Evolutionary conservation across 148 eudicot genomes (phyloP).

Genomic region (Heliosperma pusillum): DNA sequence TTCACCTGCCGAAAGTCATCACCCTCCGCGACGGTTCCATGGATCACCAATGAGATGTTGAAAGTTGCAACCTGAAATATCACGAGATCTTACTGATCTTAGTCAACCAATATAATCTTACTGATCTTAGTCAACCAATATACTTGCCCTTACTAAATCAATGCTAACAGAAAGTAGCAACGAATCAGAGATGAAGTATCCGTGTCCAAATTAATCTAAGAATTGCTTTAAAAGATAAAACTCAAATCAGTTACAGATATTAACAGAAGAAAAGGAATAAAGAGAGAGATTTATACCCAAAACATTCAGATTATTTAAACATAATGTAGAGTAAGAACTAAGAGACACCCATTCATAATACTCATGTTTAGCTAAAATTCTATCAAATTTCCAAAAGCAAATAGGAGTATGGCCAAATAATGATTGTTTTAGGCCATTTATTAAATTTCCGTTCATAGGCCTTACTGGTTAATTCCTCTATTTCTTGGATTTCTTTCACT

Average conservation of each 20-base stretch:
- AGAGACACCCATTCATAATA: not conserved
- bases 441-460: not conserved
- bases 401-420: not conserved
- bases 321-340: no score
- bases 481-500: no score
- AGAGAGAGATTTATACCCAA: not conserved
- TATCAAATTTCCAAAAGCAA: not conserved
- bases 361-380: not conserved
- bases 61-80: constrained; percentile 80
- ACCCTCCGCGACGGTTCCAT: constrained; percentile 91
- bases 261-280: not conserved
- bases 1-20: constrained; percentile 66
- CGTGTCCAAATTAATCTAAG: not conserved
- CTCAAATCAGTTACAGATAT: no score
- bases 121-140: no score
- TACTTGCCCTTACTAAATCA: not conserved
- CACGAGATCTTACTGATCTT: constrained; percentile 1
- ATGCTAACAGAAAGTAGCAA: not conserved
- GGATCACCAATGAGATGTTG: constrained; percentile 88
- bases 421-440: not conserved
- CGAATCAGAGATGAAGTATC: not conserved
- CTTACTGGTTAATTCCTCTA: no score
- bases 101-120: not conserved
- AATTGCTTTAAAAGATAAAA: not conserved
- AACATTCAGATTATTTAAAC: no score